Percentiles rank a stretch among this genome's conserved stretches.
Conservation (phyloP, 441 rosid species). For the Jatropha multifida region DNA sequence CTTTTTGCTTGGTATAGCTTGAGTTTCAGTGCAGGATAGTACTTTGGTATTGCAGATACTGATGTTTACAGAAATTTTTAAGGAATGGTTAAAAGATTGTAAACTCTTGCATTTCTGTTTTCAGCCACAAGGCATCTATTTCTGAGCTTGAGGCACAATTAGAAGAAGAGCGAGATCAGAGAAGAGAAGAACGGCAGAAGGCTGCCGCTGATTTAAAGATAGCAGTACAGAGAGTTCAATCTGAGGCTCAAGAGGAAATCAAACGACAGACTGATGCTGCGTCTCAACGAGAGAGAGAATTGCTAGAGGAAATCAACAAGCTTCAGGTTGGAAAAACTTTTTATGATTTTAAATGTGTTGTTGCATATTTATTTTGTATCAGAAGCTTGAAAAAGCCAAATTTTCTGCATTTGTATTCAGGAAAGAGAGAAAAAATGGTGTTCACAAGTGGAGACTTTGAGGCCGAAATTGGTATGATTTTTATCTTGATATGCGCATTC, state of each 20-base stretch:
- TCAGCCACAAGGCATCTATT: constrained; percentile 78
- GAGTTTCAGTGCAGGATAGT: neutral
- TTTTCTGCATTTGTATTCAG: constrained; percentile 42
- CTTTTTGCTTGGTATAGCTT: neutral
- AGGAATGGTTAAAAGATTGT: constrained; percentile 13
- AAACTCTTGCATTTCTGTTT: constrained; percentile 28
- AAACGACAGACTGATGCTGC: constrained; percentile 62
- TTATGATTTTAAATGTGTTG: constrained; percentile 16
- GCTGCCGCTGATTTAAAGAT: constrained; percentile 69
- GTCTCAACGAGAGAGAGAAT: constrained; percentile 63
- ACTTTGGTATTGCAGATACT: neutral
- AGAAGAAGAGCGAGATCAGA: constrained; percentile 83
- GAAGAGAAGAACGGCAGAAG: constrained; percentile 78
- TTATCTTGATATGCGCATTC: constrained; percentile 5
- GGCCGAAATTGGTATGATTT: constrained; percentile 73
- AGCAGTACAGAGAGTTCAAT: constrained; percentile 78
- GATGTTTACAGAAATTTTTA: neutral
- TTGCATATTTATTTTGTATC: constrained; percentile 19
- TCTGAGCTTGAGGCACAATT: constrained; percentile 64
- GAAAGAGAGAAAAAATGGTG: constrained; percentile 80
- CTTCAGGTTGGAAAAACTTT: constrained; percentile 60
- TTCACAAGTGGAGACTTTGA: constrained; percentile 65
- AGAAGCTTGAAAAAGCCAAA: constrained; percentile 22
- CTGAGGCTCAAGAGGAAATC: constrained; percentile 73
- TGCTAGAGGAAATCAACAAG: constrained; percentile 75